Evolutionary conservation across 306 rosid genomes (phyloP).

Genomic region (Canavalia gladiata): DNA sequence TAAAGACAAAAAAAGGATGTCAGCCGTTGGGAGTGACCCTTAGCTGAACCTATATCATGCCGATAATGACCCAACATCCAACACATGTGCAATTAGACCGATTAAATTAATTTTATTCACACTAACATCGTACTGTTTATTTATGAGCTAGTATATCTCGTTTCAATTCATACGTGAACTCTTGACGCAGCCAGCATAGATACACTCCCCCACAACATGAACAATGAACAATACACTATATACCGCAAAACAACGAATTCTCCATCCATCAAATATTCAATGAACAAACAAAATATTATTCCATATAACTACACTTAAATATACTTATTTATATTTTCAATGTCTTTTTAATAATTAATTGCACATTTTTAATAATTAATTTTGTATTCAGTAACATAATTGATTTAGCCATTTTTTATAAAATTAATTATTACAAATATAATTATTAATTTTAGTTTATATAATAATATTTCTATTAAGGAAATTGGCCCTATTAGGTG

Average conservation of each 20-base stretch:
- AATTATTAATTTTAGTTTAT: background rate
- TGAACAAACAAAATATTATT: background rate
- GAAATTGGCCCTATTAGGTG: background rate
- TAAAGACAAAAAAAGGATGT: background rate
- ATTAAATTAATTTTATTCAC: background rate
- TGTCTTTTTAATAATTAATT: no score
- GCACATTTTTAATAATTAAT: no score
- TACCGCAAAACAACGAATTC: background rate
- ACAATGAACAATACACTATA: background rate
- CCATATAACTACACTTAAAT: no score
- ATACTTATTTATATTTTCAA: no score
- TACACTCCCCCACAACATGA: background rate
- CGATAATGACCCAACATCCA: constrained; percentile 27
- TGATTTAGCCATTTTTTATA: no score
- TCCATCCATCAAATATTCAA: background rate
- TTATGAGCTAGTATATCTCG: background rate
- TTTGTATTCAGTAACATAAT: no score
- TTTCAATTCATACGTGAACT: background rate
- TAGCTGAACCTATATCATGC: background rate
- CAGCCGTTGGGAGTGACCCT: constrained; percentile 32
- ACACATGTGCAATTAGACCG: background rate
- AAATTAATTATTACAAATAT: no score
- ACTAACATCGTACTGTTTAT: no score
- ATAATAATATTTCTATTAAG: background rate
- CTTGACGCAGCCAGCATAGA: background rate